These are phyloP conservation scores for Sclerotiophoma versabilis DNA, from an alignment of 2,329 filamentous ascomycete genomes.

Conservation along the genomic window DNA sequence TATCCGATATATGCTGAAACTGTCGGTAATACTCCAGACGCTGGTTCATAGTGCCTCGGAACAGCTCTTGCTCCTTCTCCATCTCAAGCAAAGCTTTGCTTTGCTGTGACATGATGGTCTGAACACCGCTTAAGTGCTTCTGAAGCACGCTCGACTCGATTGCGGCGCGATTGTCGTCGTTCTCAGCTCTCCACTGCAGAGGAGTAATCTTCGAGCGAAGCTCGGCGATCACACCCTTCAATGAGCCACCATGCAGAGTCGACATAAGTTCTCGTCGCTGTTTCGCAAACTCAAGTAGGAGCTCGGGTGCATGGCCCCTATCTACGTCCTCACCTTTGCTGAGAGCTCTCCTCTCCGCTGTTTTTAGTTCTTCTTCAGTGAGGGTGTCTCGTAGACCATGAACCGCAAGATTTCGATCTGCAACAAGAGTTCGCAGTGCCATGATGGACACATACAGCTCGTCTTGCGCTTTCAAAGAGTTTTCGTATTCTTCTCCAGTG, in stretches of 20 bases:
- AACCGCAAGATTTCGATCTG: constrained; percentile 79
- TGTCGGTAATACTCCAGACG: constrained; percentile 91
- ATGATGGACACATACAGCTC: constrained; percentile 88
- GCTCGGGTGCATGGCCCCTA: constrained; percentile 72
- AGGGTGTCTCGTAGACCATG: constrained; percentile 80
- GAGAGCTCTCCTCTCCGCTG: constrained; percentile 66
- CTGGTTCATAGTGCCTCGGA: constrained; percentile 80
- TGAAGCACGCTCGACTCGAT: constrained; percentile 72
- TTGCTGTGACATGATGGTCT: constrained; percentile 60
- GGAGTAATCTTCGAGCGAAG: constrained; percentile 69
- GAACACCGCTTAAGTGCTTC: constrained; percentile 67
- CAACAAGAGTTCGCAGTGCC: constrained; percentile 74
- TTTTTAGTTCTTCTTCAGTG: constrained; percentile 74
- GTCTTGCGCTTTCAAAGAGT: constrained; percentile 86
- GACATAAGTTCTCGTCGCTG: constrained; percentile 60
- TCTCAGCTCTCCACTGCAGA: constrained; percentile 65
- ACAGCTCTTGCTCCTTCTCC: constrained; percentile 77
- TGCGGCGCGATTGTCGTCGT: constrained; percentile 62
- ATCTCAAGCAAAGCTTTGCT: constrained; percentile 59
- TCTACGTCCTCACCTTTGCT: constrained; percentile 60
- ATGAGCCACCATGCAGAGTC: constrained; percentile 62
- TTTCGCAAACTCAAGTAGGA: constrained; percentile 63
- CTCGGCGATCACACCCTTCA: constrained; percentile 74
- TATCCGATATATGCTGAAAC: constrained; percentile 89
- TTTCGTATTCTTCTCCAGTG: constrained; percentile 89